Evolutionary conservation across 768 basidiomycete genomes (phyloP).

Genomic region (Cystofilobasidium bisporidii): DNA sequence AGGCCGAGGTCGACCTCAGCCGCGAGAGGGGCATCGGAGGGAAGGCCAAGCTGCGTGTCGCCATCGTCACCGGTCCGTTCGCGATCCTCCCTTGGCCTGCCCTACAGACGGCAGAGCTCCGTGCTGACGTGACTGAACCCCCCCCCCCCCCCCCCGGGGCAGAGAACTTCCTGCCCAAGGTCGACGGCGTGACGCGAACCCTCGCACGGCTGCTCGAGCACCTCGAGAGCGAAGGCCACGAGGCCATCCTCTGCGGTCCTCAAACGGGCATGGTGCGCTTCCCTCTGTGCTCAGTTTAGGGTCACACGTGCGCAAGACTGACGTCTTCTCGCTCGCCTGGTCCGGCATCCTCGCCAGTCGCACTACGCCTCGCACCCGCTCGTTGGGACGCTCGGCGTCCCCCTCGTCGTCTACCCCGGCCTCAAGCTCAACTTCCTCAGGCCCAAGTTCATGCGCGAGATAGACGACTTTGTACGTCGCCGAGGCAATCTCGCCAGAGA

Average conservation of each 20-base stretch:
- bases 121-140: background rate
- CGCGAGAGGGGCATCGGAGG: conserved; percentile 25
- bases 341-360: conserved; percentile 25
- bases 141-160: too few species aligned
- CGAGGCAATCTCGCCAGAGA: background rate
- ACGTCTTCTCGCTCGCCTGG: too few species aligned
- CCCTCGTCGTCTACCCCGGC: conserved; percentile 43
- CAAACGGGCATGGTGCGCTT: conserved; percentile 38
- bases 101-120: background rate
- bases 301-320: too few species aligned
- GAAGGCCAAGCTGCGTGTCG: conserved; percentile 24
- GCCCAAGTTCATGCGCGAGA: conserved; percentile 41
- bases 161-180: conserved; percentile 30
- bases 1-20: background rate
- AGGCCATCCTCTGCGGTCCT: conserved; percentile 45
- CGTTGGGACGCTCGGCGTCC: conserved; percentile 43
- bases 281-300: background rate
- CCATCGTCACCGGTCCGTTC: conserved; percentile 26
- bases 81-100: background rate
- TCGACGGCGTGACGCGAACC: conserved; percentile 47
- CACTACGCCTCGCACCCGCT: conserved; percentile 44
- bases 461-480: conserved; percentile 37
- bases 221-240: conserved; percentile 43
- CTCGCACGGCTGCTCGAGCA: conserved; percentile 44
- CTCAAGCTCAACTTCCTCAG: conserved; percentile 45